Base-by-base conservation (phyloP, 176 grass and related monocot species). In the Canna indica region DNA sequence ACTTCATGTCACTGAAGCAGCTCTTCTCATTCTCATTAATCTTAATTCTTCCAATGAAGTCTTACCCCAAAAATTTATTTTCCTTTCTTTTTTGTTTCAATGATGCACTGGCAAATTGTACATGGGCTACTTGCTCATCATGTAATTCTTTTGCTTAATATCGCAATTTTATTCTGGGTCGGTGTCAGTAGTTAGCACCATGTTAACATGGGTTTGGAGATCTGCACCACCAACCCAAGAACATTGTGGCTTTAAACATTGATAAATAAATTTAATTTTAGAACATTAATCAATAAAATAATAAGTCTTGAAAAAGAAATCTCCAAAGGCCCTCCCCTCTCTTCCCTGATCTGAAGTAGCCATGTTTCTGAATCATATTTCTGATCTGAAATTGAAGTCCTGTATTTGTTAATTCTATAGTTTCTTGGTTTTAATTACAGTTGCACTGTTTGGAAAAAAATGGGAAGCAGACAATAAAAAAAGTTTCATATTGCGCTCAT, bases 401-500 rank as follows among this genome's bases (percentile, higher is more conserved):
- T 66, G 35, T 39, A 39, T 66, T 38, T 39, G 18, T 25, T 36
- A 18, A 47, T 7, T 26, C 10, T 13, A 67, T 8, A 18, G 20
- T 29, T 29, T 31, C 18, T 30, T 31, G 22, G 20, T 47, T 70
- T 70, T 45, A 66, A 78, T 70, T 85, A 65, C 77, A 97, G 93
- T 77, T 97, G 52, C 86, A 87, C 22, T 92, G 93, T 81, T 81
- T 87, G 41, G 79, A 90, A 34, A 97, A 85, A 85, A 90, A 92
- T 73, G 88, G 93, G 45, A 97, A 87, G 73, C 88, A 90, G 76
- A 82, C 83, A 46, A 90, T 82, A 77, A 90, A 79, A 61, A 97
- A 86, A 75, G 81, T 97, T 77, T 97, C 93, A 20, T 92, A 97
- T 80, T 92, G 93, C 61, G 86, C 86, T 38, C 76, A 92, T 65